Base-by-base conservation (phyloP, 768 basidiomycete species). In the Kwoniella dejecticola region DNA sequence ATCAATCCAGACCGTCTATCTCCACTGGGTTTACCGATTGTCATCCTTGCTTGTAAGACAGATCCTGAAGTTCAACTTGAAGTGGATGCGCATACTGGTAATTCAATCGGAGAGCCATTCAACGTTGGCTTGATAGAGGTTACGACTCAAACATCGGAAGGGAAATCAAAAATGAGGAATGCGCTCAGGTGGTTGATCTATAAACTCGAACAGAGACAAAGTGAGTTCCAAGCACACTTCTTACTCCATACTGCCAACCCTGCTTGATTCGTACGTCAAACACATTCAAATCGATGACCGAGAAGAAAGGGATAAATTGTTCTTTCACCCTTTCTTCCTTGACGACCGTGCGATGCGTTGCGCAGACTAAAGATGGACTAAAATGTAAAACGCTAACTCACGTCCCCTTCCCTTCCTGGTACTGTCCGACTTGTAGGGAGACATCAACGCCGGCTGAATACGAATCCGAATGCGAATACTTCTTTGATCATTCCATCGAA, bases 41-140 rank as follows among this genome's bases (percentile, higher is more conserved):
- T 95, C 45, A 88, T 91, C 12, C 81, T 97, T 13, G 91, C 90
- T 3, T 91, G 92, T 81, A 97, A 96, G 77, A 87, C 87, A 4
- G 90, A 95, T 72, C 80, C 88, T 19, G 82, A 82, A 3, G 63
- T 49, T n/a, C 26, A 47, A 8, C 57, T 63, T 5, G 74, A 75
- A 19, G 68, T 76, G 33, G 70, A 77, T 29, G 75, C 79, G n/a
- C 75, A 75, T 31, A 69, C 75, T 36, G 81, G 76, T 0, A 80
- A 80, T 13, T 48, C 74, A 1, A 75, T 87, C 41, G 81, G 88
- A 41, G 79, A 83, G 31, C 79, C 81, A 31, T 88, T 88, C 76
- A 87, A 90, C 67, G 85, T 88, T 7, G 90, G 91, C 8, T 79
- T 96, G 27, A 86, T 92, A 11, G 88, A 90, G 76, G 88, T 90